Evolutionary conservation across 352 stramenopile species (phyloP).

Genomic region (Phytophthora megakarya): DNA sequence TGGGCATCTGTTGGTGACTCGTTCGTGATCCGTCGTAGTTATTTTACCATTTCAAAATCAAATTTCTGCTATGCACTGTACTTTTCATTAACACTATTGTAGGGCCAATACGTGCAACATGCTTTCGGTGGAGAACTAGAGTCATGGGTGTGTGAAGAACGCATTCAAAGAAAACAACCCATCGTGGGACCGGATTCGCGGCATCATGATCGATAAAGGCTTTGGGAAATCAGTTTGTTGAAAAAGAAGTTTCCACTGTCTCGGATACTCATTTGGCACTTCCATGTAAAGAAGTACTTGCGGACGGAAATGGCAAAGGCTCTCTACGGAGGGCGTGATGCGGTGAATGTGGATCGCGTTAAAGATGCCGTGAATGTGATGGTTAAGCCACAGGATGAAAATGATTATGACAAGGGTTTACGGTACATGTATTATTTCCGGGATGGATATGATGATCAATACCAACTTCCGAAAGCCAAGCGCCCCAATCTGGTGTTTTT

Average conservation of each 20-base stretch:
- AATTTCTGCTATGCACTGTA: too few relatives aligned
- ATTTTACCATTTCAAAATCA: too few relatives aligned
- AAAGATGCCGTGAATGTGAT: background rate
- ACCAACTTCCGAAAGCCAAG: background rate
- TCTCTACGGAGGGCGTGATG: background rate
- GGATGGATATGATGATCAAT: background rate
- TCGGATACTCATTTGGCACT: background rate
- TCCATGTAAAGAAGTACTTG: slow-evolving; percentile 2
- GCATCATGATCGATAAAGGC: slow-evolving; percentile 7
- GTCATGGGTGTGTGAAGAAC: slow-evolving; percentile 1
- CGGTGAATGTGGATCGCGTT: background rate
- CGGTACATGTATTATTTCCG: slow-evolving; percentile 2
- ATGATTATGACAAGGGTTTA: background rate
- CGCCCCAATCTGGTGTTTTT: background rate
- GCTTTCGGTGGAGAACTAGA: slow-evolving; percentile 1
- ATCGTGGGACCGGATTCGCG: background rate
- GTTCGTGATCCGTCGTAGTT: background rate
- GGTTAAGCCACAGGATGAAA: background rate
- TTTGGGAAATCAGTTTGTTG: background rate
- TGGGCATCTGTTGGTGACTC: background rate
- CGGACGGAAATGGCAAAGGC: background rate
- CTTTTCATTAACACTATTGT: too few relatives aligned
- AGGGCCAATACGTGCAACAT: slow-evolving; percentile 7
- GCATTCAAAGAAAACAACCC: slow-evolving; percentile 14
- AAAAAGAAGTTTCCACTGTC: background rate